Evolutionary conservation across 306 rosid species (phyloP).

Genomic region (Citrullus mucosospermus): DNA sequence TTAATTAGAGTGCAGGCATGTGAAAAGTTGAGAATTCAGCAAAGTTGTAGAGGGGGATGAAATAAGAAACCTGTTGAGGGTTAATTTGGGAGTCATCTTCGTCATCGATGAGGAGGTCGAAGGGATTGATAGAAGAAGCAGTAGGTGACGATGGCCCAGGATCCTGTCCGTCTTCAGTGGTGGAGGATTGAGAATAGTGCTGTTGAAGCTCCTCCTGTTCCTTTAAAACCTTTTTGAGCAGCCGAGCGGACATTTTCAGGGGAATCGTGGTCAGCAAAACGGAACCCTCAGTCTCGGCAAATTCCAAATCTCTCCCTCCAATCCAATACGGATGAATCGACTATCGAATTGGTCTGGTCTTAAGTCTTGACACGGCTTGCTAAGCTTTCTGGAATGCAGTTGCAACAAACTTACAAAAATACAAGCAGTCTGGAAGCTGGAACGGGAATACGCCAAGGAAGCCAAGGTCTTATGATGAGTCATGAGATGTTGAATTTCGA

Average conservation of each 20-base stretch:
- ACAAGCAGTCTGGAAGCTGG: background rate
- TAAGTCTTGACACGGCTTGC: too few species aligned
- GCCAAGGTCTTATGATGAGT: too few species aligned
- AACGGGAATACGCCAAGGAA: too few species aligned
- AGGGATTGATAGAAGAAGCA: constrained; percentile 56
- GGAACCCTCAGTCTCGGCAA: background rate
- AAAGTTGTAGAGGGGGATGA: background rate
- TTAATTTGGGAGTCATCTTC: constrained; percentile 17
- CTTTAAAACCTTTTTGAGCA: constrained; percentile 54
- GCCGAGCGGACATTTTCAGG: constrained; percentile 56
- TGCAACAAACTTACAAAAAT: background rate
- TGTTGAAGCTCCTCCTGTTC: constrained; percentile 31
- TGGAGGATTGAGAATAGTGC: background rate
- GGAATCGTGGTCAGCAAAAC: too few species aligned
- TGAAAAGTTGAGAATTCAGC: too few species aligned
- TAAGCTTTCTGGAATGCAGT: background rate
- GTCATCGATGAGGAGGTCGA: constrained; percentile 53
- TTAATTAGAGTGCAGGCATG: too few species aligned
- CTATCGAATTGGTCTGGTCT: too few species aligned
- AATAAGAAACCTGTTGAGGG: constrained; percentile 39
- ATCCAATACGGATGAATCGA: background rate
- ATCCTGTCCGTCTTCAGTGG: constrained; percentile 22
- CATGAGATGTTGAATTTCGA: too few species aligned
- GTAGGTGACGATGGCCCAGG: constrained; percentile 15
- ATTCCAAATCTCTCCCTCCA: background rate